A percentile compares a stretch with the other conserved stretches of the same genome.
Evolutionary conservation across 768 basidiomycete species (phyloP).

Genomic region (Rhizopogon rudus): DNA sequence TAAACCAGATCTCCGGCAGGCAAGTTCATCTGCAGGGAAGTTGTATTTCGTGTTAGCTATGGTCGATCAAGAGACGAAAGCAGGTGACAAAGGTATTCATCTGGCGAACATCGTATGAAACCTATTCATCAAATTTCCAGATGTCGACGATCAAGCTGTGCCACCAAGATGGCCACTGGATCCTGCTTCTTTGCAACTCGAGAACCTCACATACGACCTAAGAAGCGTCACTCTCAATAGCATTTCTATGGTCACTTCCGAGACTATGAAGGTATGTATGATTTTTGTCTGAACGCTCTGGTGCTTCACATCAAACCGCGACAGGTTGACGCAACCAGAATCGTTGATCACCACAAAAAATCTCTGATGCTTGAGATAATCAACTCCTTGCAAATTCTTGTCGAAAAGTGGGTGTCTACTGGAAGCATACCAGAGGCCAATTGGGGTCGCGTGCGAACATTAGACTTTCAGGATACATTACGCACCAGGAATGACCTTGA

Average conservation of each 20-base stretch:
- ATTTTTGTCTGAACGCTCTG: not conserved
- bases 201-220: slow-evolving; percentile 63
- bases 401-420: slow-evolving; percentile 51
- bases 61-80: slow-evolving; percentile 60
- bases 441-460: slow-evolving; percentile 75
- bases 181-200: slow-evolving; percentile 39
- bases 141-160: slow-evolving; percentile 49
- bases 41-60: slow-evolving; percentile 68
- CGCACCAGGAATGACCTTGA: slow-evolving; percentile 49
- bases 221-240: slow-evolving; percentile 61
- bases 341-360: slow-evolving; percentile 63
- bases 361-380: slow-evolving; percentile 56
- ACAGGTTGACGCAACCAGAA: slow-evolving; percentile 67
- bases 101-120: not conserved
- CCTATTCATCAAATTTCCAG: slow-evolving; percentile 31
- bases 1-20: slow-evolving; percentile 51
- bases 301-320: not conserved
- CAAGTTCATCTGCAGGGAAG: slow-evolving; percentile 43
- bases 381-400: slow-evolving; percentile 41
- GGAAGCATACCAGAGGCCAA: slow-evolving; percentile 67
- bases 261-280: slow-evolving; percentile 58
- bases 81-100: slow-evolving; percentile 42
- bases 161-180: slow-evolving; percentile 77
- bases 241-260: slow-evolving; percentile 70
- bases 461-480: slow-evolving; percentile 89